Conservation (phyloP, 2,329 filamentous ascomycete species). For the Verticillium isaacii region DNA sequence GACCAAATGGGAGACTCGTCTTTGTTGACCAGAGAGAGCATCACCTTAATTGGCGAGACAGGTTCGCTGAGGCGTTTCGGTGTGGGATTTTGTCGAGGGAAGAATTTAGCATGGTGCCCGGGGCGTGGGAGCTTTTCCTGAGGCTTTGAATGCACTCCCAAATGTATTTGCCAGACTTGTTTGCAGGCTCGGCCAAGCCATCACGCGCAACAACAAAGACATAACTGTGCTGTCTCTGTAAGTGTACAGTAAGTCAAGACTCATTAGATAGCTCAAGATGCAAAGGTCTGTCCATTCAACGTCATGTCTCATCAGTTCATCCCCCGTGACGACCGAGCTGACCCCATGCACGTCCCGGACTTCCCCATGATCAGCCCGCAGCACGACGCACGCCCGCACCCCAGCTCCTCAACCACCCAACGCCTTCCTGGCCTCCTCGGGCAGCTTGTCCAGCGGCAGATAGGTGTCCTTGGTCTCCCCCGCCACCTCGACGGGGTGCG, state of each 20-base stretch:
- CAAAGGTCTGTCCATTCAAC: not conserved
- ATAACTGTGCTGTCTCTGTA: too few relatives aligned
- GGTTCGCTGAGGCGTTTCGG: too few relatives aligned
- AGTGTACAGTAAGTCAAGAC: too few relatives aligned
- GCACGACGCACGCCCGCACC: not conserved
- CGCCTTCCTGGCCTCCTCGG: not conserved
- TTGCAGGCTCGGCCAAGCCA: too few relatives aligned
- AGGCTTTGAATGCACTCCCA: too few relatives aligned
- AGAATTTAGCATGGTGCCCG: too few relatives aligned
- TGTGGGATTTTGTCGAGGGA: too few relatives aligned
- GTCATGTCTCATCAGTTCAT: not conserved
- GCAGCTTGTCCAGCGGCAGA: constrained; percentile 5
- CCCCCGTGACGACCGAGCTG: not conserved
- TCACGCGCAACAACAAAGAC: too few relatives aligned
- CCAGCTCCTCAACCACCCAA: not conserved
- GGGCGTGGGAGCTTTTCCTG: too few relatives aligned
- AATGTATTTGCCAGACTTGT: too few relatives aligned
- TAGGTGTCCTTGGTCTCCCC: constrained; percentile 6
- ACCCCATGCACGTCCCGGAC: not conserved
- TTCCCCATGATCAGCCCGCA: not conserved
- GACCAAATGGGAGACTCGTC: constrained; percentile 5
- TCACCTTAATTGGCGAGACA: not conserved
- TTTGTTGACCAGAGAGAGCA: constrained; percentile 6
- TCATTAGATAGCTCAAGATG: not conserved
- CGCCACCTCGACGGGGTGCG: constrained; percentile 4